These are phyloP conservation scores for Cryptococcus sp. DNA, from an alignment of 1,284 basidiomycete species.

Conservation along the genomic window DNA sequence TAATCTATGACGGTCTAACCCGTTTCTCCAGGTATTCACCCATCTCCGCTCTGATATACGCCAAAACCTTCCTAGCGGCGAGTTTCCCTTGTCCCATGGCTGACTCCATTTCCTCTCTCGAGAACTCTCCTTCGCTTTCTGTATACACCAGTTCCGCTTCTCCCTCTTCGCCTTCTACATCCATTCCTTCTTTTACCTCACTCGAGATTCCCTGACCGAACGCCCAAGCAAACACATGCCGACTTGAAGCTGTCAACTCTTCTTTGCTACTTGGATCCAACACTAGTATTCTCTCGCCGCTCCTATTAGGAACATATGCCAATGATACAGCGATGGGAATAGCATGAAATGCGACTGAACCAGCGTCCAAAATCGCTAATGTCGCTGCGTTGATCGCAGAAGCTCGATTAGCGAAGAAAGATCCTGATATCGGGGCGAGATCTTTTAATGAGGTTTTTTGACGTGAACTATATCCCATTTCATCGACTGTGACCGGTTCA, in stretches of 20 bases:
- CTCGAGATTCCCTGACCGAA: conserved; percentile 42
- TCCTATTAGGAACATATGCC: conserved; percentile 32
- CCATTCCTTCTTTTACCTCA: conserved; percentile 43
- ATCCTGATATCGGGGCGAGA: conserved; percentile 3
- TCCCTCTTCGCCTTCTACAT: conserved; percentile 51
- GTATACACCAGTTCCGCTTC: conserved; percentile 50
- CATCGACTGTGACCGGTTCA: not conserved
- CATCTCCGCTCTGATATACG: conserved; percentile 11
- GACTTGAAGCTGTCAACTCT: conserved; percentile 57
- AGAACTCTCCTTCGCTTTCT: conserved; percentile 46
- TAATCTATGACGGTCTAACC: not conserved
- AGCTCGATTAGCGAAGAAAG: conserved; percentile 41
- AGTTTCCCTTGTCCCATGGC: conserved; percentile 18
- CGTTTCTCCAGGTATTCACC: not conserved
- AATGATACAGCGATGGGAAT: conserved; percentile 48
- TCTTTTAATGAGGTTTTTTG: not conserved
- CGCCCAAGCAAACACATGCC: conserved; percentile 54
- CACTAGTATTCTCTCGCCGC: conserved; percentile 61
- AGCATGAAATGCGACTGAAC: conserved; percentile 45
- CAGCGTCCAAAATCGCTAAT: conserved; percentile 49
- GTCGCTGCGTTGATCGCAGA: conserved; percentile 56
- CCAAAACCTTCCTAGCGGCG: conserved; percentile 23
- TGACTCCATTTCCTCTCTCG: conserved; percentile 19
- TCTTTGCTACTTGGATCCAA: conserved; percentile 64
- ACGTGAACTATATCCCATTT: not conserved